These are phyloP conservation scores for Aschersonia sp. DNA, from an alignment of 2,329 filamentous ascomycete genomes.

Conservation along the genomic window DNA sequence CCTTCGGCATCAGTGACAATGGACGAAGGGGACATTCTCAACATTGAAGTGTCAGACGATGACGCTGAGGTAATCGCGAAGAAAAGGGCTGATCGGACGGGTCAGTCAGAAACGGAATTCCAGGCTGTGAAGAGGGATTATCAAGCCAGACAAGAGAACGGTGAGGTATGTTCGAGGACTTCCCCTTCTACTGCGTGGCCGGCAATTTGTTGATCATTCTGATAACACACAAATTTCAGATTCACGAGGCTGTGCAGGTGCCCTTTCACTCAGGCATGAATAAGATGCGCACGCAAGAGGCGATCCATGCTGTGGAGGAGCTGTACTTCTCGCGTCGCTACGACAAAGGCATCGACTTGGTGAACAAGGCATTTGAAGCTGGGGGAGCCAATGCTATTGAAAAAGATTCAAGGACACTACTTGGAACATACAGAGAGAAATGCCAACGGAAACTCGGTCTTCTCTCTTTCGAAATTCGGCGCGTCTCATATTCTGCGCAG, in stretches of 20 bases:
- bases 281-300: constrained; percentile 34
- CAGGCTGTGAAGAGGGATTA: constrained; percentile 30
- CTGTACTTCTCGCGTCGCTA: constrained; percentile 39
- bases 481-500: too few species aligned
- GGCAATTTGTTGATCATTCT: not conserved
- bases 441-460: not conserved
- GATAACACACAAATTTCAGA: constrained; percentile 15
- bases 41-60: constrained; percentile 18
- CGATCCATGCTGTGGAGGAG: constrained; percentile 42
- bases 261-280: constrained; percentile 21
- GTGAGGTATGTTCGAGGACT: constrained; percentile 28
- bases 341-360: constrained; percentile 27
- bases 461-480: too few species aligned
- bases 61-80: constrained; percentile 8
- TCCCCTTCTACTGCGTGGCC: not conserved
- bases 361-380: constrained; percentile 18
- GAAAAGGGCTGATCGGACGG: constrained; percentile 16
- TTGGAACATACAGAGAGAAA: not conserved
- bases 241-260: constrained; percentile 25
- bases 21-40: constrained; percentile 16
- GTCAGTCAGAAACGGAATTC: constrained; percentile 36
- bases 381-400: constrained; percentile 22
- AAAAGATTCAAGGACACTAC: constrained; percentile 22
- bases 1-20: constrained; percentile 5
- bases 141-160: constrained; percentile 35